Evolutionary conservation across 2,329 filamentous ascomycete genomes (phyloP).

Genomic region (Phyllosticta ampelicida): DNA sequence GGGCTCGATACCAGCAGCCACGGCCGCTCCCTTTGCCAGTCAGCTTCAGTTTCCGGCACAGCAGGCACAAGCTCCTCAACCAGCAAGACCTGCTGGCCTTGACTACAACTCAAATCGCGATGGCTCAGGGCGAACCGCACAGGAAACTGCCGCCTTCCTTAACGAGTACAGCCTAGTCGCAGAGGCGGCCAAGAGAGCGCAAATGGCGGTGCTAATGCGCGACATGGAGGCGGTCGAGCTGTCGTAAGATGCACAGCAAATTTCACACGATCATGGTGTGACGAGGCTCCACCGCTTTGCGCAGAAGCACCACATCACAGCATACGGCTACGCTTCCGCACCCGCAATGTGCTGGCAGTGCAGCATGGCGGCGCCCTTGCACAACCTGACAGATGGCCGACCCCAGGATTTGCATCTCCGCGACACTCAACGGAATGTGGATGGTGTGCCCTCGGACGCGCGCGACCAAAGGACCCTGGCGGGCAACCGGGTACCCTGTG

Average conservation of each 20-base stretch:
- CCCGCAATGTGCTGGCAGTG: background rate
- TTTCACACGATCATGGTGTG: slow-evolving; percentile 5
- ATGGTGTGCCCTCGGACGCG: background rate
- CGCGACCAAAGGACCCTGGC: background rate
- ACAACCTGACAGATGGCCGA: background rate
- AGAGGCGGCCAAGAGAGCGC: slow-evolving; percentile 85
- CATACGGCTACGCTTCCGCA: background rate
- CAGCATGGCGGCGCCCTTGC: background rate
- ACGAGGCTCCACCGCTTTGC: background rate
- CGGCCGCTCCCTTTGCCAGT: slow-evolving; percentile 18
- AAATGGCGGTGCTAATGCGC: slow-evolving; percentile 78
- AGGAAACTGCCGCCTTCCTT: slow-evolving; percentile 52
- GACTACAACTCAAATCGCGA: slow-evolving; percentile 26
- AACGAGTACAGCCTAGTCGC: slow-evolving; percentile 77
- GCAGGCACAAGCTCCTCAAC: slow-evolving; percentile 17
- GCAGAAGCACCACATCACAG: background rate
- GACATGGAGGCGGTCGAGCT: slow-evolving; percentile 69
- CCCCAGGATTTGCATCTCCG: background rate
- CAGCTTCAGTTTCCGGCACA: slow-evolving; percentile 17
- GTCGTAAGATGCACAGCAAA: slow-evolving; percentile 12
- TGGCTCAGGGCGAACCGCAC: slow-evolving; percentile 25
- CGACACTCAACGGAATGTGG: background rate
- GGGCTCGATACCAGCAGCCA: slow-evolving; percentile 14
- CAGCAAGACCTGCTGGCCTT: slow-evolving; percentile 14
- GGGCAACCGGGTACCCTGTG: background rate